Evolutionary conservation across 108 stramenopile genomes (phyloP).

Genomic region (Nitzschia inconspicua): DNA sequence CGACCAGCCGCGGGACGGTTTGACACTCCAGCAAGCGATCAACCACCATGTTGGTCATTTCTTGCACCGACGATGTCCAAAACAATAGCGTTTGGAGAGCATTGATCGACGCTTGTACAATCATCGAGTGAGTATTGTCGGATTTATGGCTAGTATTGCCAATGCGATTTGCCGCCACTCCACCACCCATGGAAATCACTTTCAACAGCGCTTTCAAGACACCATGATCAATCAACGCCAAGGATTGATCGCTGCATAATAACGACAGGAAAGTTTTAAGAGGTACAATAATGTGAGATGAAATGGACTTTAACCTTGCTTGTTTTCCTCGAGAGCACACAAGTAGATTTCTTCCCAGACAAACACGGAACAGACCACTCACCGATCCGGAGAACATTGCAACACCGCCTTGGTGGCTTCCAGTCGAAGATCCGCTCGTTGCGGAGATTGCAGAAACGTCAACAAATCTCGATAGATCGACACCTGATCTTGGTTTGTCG

Average conservation of each 20-base stretch:
- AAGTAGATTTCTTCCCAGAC: too few species aligned
- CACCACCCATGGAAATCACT: too few species aligned
- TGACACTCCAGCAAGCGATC: constrained; percentile 45
- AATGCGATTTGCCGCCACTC: background rate
- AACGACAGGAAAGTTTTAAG: background rate
- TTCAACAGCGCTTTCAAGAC: constrained; percentile 27
- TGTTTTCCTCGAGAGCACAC: too few species aligned
- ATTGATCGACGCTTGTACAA: background rate
- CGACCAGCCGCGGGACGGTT: constrained; percentile 52
- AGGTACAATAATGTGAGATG: too few species aligned
- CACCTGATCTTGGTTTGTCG: constrained; percentile 14
- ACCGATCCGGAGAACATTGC: constrained; percentile 22
- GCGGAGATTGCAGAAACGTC: constrained; percentile 34
- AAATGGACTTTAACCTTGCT: too few species aligned
- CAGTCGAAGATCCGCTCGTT: constrained; percentile 34
- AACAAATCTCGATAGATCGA: constrained; percentile 39
- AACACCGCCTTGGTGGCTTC: constrained; percentile 46
- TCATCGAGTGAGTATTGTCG: background rate
- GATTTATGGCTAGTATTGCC: background rate
- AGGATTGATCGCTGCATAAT: constrained; percentile 15
- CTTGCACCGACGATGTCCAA: constrained; percentile 20
- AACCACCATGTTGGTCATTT: constrained; percentile 42
- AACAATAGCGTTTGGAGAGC: constrained; percentile 37
- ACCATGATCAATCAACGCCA: constrained; percentile 26
- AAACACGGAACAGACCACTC: too few species aligned